Evolutionary conservation across 2,329 filamentous ascomycete species (phyloP), one percentile per base, ranked within the genome.

Genomic region (Pseudogymnoascus sp.): DNA sequence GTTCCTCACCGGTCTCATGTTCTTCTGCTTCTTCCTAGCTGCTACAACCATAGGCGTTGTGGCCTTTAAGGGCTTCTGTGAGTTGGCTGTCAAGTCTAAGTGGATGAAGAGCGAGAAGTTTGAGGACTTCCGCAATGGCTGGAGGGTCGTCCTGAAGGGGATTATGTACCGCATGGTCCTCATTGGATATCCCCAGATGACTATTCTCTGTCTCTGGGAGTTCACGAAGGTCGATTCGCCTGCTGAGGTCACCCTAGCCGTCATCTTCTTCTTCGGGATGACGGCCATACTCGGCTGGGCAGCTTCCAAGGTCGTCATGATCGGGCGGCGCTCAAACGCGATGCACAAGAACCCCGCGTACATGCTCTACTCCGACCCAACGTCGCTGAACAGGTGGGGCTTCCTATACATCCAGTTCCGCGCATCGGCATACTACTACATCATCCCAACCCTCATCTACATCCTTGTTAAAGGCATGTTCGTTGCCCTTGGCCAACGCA

Each of bases 331-430:
- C 69, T 97, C 92, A 28, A 89, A 96, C 66, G 77, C 83, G 62
- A 91, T 96, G 85, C 92, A 97, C 81, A 92, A 93, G 78, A 97
- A 96, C 78, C 92, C 93, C 28, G 93, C 92, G 25, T 97, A 97
- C 76, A 96, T 97, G 69, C 86, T 97, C 66, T 97, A 95, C 79
- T 96, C 93, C 2, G 92, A 97, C 71, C 92, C 92, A n/a, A 84
- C 91, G 66, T 88, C 90, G 61, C 84, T 97, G 67, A 96, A 97
- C 84, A 96, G 96, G 77, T 97, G 92, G 93, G 93, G 93, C 23
- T 97, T 97, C 80, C 84, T 97, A 67, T 97, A 97, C 73, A 91
- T 97, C 39, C 93, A 96, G 75, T 97, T 96, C 82, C 90, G 93
- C 71, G 93, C 93, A 39, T 93, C 92, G 1, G 91, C 92, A 41